phyloP scores from a whole-genome alignment of 1,284 basidiomycete species.

The Microbotryum violaceum region DNA sequence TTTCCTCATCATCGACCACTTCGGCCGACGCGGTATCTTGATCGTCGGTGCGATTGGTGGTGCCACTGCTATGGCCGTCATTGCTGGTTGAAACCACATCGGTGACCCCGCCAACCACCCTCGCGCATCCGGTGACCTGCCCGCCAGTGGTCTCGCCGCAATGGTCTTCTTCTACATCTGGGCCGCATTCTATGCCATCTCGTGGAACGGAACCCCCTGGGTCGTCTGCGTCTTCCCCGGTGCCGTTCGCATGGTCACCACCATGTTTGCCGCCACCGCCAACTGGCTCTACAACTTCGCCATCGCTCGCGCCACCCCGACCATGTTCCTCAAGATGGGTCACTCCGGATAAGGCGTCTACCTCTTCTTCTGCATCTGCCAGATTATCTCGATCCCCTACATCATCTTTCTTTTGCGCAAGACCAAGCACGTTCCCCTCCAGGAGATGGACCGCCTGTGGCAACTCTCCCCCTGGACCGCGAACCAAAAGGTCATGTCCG shows the following conservation, averaged over 20 bases:
- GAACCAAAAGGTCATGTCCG: conserved; percentile 14
- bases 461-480: conserved; percentile 11
- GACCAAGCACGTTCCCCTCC: conserved; percentile 27
- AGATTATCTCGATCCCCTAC: conserved; percentile 35
- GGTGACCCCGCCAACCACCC: conserved; percentile 30
- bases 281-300: conserved; percentile 42
- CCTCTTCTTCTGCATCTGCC: conserved; percentile 41
- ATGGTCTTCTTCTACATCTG: conserved; percentile 42
- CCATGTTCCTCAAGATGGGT: conserved; percentile 35
- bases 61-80: conserved; percentile 43
- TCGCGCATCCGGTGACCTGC: conserved; percentile 21
- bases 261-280: conserved; percentile 38
- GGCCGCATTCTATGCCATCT: conserved; percentile 33
- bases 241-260: conserved; percentile 39
- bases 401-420: conserved; percentile 35
- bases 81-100: conserved; percentile 31
- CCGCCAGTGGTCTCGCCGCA: conserved; percentile 34
- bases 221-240: conserved; percentile 41
- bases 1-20: conserved; percentile 40
- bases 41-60: conserved; percentile 46
- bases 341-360: conserved; percentile 34
- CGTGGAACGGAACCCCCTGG: conserved; percentile 40
- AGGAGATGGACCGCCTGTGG: conserved; percentile 32
- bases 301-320: conserved; percentile 36
- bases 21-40: conserved; percentile 46